A percentile compares a stretch with the other conserved stretches of the same genome.
Evolutionary conservation across 2,329 filamentous ascomycete genomes (phyloP).

Genomic region (Pseudopyrenochaeta lycopersici): DNA sequence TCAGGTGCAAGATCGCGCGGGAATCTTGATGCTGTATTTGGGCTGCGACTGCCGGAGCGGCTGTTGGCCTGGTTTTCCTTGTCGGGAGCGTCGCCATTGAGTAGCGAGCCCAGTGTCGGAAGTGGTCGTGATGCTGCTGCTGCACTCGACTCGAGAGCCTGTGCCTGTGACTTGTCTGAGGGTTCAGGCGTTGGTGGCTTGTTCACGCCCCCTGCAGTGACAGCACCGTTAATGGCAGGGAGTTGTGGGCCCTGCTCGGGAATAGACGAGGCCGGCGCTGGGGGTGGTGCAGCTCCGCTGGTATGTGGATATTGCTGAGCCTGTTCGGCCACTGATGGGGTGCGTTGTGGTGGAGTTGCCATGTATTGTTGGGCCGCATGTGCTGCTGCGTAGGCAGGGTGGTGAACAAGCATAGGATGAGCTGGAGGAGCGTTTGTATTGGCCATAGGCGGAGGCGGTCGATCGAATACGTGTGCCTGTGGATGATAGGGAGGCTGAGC

Average conservation of each 20-base stretch:
- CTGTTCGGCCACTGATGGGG: conserved; percentile 52
- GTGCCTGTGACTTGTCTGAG: conserved; percentile 52
- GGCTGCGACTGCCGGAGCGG: conserved; percentile 55
- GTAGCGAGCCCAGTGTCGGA: conserved; percentile 52
- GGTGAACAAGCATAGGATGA: conserved; percentile 38
- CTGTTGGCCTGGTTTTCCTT: conserved; percentile 45
- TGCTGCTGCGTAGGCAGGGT: conserved; percentile 35
- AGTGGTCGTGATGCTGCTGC: conserved; percentile 52
- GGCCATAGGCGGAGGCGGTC: conserved; percentile 50
- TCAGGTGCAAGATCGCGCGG: conserved; percentile 44
- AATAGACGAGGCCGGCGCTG: conserved; percentile 25
- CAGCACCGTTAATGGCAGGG: conserved; percentile 44
- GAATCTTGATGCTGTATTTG: conserved; percentile 40
- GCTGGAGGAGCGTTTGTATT: conserved; percentile 50
- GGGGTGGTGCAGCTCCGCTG: conserved; percentile 25
- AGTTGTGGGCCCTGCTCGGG: conserved; percentile 48
- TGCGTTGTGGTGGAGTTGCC: conserved; percentile 49
- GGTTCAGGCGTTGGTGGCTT: conserved; percentile 43
- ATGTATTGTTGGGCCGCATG: conserved; percentile 46
- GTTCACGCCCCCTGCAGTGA: conserved; percentile 28
- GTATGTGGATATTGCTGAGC: conserved; percentile 56
- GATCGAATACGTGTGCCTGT: conserved; percentile 36
- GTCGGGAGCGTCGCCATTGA: conserved; percentile 40
- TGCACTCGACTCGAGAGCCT: conserved; percentile 49
- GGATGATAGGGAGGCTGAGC: conserved; percentile 40